A percentile compares a stretch with the other conserved stretches of the same genome.
These are phyloP conservation scores for Colletotrichum sp. DNA, from an alignment of 2,329 filamentous ascomycete genomes.

Conservation along the genomic window DNA sequence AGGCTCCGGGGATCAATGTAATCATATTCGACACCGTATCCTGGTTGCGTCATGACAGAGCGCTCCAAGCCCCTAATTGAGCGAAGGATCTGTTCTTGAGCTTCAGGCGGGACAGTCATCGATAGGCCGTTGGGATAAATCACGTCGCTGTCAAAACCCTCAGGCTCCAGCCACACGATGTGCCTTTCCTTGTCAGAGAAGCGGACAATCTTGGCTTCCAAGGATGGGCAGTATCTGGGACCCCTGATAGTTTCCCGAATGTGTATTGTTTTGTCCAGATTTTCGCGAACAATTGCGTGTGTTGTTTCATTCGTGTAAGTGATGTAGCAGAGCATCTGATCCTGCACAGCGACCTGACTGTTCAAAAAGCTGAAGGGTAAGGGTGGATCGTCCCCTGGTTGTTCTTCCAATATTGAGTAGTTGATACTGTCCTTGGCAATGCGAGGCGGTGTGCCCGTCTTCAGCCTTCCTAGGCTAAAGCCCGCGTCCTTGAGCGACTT, in stretches of 20 bases:
- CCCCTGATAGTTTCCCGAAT: constrained; percentile 95
- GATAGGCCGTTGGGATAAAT: constrained; percentile 97
- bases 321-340: constrained; percentile 85
- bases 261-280: constrained; percentile 95
- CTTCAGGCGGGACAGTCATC: constrained; percentile 92
- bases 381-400: constrained; percentile 84
- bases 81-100: constrained; percentile 83
- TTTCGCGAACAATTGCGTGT: constrained; percentile 83
- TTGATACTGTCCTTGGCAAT: constrained; percentile 84
- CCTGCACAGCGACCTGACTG: constrained; percentile 74
- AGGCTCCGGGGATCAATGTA: constrained; percentile 94
- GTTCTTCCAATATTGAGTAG: constrained; percentile 72
- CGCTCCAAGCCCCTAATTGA: constrained; percentile 89
- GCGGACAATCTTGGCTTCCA: constrained; percentile 92
- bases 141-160: constrained; percentile 88
- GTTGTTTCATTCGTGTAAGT: constrained; percentile 86
- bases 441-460: constrained; percentile 94
- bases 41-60: constrained; percentile 89
- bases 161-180: constrained; percentile 95
- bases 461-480: constrained; percentile 86
- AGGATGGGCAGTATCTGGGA: constrained; percentile 91
- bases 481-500: constrained; percentile 88
- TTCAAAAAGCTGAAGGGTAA: constrained; percentile 93
- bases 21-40: constrained; percentile 98
- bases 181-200: constrained; percentile 83